phyloP scores from a whole-genome alignment of 768 basidiomycete species.

The Boletales sp. region DNA sequence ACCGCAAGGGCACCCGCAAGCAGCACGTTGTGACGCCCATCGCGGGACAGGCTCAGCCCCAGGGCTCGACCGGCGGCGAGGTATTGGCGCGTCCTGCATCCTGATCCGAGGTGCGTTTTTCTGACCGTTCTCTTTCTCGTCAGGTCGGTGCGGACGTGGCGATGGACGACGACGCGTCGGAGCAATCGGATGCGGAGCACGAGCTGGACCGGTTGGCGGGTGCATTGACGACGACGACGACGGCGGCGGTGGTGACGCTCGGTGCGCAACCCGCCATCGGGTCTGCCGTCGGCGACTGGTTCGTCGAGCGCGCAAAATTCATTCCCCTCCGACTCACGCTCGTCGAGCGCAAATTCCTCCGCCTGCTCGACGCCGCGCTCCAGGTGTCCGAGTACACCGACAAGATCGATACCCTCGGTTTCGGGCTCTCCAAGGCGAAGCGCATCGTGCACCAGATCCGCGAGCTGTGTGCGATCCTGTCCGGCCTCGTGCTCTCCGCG shows the following conservation, averaged over 20 bases:
- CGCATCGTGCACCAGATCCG: conserved; percentile 85
- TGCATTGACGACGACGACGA: conserved; percentile 25
- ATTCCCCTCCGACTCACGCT: conserved; percentile 78
- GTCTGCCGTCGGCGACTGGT: conserved; percentile 75
- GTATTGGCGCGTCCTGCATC: too few relatives aligned
- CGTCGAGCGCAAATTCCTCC: conserved; percentile 77
- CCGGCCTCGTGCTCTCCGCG: conserved; percentile 75
- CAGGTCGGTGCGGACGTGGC: conserved; percentile 35
- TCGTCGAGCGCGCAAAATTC: conserved; percentile 74
- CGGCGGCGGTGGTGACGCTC: conserved; percentile 29
- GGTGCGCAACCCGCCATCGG: conserved; percentile 60
- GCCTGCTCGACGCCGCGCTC: conserved; percentile 80
- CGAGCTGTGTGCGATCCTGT: conserved; percentile 85
- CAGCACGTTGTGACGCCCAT: conserved; percentile 54
- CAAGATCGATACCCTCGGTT: conserved; percentile 81
- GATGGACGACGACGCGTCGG: conserved; percentile 28
- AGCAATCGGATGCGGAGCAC: too few relatives aligned
- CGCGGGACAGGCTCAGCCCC: conserved; percentile 10
- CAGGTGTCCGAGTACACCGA: conserved; percentile 87
- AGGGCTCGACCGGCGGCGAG: conserved; percentile 3
- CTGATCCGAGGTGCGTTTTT: too few relatives aligned
- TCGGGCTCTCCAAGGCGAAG: conserved; percentile 75
- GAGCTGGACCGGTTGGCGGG: conserved; percentile 38
- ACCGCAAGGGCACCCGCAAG: conserved; percentile 77
- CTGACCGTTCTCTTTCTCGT: too few relatives aligned